These are phyloP conservation scores for Corchorus capsularis DNA, from an alignment of 345 rosid species.

Conservation along the genomic window DNA sequence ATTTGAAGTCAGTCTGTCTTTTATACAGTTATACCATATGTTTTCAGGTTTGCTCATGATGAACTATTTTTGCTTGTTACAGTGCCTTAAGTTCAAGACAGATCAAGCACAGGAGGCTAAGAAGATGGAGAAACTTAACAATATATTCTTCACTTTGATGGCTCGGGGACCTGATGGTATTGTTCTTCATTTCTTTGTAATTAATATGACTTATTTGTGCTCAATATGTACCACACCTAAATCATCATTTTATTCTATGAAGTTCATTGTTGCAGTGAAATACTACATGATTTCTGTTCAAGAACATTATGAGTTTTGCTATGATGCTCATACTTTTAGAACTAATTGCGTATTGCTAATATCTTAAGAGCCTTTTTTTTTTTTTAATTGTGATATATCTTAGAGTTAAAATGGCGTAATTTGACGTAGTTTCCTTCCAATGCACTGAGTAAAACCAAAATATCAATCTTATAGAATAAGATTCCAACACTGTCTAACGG, in stretches of 20 bases:
- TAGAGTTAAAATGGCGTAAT: not conserved
- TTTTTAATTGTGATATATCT: no score
- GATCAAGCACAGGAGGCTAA: slow-evolving; percentile 97
- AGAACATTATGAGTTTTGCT: no score
- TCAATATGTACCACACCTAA: not conserved
- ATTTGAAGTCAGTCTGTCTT: not conserved
- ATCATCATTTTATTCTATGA: not conserved
- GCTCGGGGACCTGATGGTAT: slow-evolving; percentile 95
- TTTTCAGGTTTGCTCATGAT: not conserved
- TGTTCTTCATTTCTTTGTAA: slow-evolving; percentile 18
- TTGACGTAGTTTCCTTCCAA: not conserved
- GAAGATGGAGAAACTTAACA: slow-evolving; percentile 97
- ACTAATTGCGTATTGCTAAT: not conserved
- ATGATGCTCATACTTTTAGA: no score
- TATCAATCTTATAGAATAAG: not conserved
- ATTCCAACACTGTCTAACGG: not conserved
- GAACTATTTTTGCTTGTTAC: slow-evolving; percentile 19
- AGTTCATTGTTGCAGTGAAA: no score
- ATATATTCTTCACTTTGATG: slow-evolving; percentile 89
- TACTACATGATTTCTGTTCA: no score
- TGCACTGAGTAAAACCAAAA: not conserved
- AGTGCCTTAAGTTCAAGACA: slow-evolving; percentile 98
- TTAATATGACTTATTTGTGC: not conserved
- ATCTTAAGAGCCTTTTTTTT: not conserved
- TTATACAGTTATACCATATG: no score